phyloP scores from a whole-genome alignment of 2,329 filamentous ascomycete species.

The Fonsecaea nubica region DNA sequence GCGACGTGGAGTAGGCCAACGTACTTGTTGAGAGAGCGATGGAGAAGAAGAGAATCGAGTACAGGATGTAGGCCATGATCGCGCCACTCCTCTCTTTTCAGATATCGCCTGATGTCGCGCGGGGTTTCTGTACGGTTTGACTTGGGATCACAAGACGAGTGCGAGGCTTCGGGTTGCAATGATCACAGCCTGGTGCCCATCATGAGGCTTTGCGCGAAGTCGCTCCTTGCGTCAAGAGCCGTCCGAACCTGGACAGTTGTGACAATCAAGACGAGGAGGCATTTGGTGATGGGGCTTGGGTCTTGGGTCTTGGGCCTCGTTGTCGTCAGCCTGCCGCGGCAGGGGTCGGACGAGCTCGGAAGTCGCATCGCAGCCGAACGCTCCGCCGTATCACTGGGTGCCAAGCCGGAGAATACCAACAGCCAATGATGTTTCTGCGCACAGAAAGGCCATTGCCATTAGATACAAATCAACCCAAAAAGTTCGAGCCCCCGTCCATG shows the following conservation, averaged over 20 bases:
- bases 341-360: slow-evolving; percentile 13
- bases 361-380: neutral
- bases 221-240: neutral
- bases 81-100: neutral
- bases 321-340: slow-evolving; percentile 26
- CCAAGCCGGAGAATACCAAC: slow-evolving; percentile 8
- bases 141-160: neutral
- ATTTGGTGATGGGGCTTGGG: neutral
- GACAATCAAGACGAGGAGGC: slow-evolving; percentile 9
- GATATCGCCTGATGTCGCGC: neutral
- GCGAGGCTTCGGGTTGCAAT: neutral
- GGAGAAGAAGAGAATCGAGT: slow-evolving; percentile 55
- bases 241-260: slow-evolving; percentile 1
- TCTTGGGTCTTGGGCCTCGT: slow-evolving; percentile 10
- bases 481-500: slow-evolving; percentile 17
- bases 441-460: slow-evolving; percentile 21
- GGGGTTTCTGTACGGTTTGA: neutral
- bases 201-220: slow-evolving; percentile 9
- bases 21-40: slow-evolving; percentile 74
- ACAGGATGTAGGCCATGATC: slow-evolving; percentile 32
- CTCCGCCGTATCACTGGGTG: neutral
- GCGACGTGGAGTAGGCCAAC: slow-evolving; percentile 35
- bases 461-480: slow-evolving; percentile 23
- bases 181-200: slow-evolving; percentile 5
- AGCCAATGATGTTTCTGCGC: slow-evolving; percentile 18